Evolutionary conservation across 2,329 filamentous ascomycete species (phyloP).

Genomic region (Sclerotinia nivalis): DNA sequence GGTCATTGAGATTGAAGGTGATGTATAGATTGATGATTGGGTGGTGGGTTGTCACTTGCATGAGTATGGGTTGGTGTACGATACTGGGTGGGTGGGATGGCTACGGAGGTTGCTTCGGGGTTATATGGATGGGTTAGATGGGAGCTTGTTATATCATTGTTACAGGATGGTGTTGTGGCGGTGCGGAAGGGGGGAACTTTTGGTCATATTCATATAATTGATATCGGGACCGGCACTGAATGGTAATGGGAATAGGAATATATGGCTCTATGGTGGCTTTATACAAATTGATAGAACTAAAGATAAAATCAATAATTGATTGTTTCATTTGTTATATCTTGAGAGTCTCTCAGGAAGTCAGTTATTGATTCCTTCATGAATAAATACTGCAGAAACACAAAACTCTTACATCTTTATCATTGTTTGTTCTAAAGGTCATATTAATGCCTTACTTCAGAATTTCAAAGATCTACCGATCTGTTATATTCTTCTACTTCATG

Average conservation of each 20-base stretch:
- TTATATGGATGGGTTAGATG: background rate
- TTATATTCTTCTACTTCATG: background rate
- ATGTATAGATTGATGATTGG: background rate
- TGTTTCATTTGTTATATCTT: background rate
- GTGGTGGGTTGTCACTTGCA: background rate
- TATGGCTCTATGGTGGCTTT: background rate
- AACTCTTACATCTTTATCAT: background rate
- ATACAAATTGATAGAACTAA: background rate
- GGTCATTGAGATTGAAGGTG: background rate
- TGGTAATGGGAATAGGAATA: background rate
- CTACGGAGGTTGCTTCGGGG: background rate
- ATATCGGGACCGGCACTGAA: background rate
- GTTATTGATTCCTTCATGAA: background rate
- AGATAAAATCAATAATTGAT: background rate
- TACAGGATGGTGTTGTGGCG: background rate
- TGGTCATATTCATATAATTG: background rate
- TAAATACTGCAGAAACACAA: background rate
- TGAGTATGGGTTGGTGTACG: conserved; percentile 20
- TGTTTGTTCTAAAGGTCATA: background rate
- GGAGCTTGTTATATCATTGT: background rate
- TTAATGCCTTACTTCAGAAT: background rate
- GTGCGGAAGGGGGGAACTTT: background rate
- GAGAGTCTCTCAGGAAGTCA: background rate
- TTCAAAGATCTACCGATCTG: background rate
- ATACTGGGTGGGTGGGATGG: background rate